Percentiles rank a stretch among this genome's conserved stretches.
These are phyloP conservation scores for Kluyveromyces starmeri DNA, from an alignment of 805 yeast species.

Conservation along the genomic window DNA sequence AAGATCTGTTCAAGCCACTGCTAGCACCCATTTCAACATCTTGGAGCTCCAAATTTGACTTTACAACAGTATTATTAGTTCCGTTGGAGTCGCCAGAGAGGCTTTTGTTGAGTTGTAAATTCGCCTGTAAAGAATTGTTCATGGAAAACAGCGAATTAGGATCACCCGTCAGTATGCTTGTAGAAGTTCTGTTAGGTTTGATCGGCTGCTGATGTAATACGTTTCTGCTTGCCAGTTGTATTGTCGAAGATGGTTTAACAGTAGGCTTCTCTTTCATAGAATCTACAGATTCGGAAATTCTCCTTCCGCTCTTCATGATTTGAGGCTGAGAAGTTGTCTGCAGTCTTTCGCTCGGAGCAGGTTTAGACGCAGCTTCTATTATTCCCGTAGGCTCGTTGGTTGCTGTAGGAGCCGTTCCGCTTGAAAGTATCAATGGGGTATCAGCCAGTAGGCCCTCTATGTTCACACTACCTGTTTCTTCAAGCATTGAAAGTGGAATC, in stretches of 20 bases:
- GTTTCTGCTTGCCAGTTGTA: neutral
- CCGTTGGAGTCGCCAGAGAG: slow-evolving; percentile 6
- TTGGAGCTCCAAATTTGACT: neutral
- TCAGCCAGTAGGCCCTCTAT: slow-evolving; percentile 6
- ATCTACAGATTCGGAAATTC: too few relatives aligned
- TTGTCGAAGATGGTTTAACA: neutral
- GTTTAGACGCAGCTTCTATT: too few relatives aligned
- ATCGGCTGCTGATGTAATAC: too few relatives aligned
- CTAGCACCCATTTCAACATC: neutral
- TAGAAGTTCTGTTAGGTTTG: slow-evolving; percentile 6
- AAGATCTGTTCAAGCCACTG: slow-evolving; percentile 4
- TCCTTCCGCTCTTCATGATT: too few relatives aligned
- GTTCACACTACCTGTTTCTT: slow-evolving; percentile 65
- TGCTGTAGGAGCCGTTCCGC: too few relatives aligned
- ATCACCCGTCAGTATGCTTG: slow-evolving; percentile 7
- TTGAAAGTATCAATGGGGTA: slow-evolving; percentile 1
- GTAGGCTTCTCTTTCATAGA: too few relatives aligned
- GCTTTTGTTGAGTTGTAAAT: slow-evolving; percentile 11
- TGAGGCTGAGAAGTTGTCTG: too few relatives aligned
- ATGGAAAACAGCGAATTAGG: slow-evolving; percentile 14
- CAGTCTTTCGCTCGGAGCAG: too few relatives aligned
- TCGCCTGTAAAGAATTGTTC: slow-evolving; percentile 14
- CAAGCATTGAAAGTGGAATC: slow-evolving; percentile 61
- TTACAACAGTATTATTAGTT: slow-evolving; percentile 5
- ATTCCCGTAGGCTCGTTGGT: too few relatives aligned